These are phyloP conservation scores for Drosera spatulata DNA, from an alignment of 179 eudicot genomes.

Conservation along the genomic window DNA sequence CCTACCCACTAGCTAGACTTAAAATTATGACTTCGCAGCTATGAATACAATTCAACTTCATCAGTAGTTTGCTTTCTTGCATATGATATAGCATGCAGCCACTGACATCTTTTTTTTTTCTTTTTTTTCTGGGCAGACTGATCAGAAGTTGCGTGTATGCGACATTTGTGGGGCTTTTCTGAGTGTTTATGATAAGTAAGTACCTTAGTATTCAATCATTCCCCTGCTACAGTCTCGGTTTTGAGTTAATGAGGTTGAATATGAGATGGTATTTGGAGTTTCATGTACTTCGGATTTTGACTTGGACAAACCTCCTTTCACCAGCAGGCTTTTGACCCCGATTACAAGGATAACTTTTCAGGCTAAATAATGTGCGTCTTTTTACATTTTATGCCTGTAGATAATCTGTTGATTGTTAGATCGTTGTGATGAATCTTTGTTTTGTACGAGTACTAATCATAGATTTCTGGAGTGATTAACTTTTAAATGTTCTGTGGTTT, in stretches of 20 bases:
- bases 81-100: neutral
- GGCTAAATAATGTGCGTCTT: constrained; percentile 91
- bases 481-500: constrained; percentile 21
- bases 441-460: constrained; percentile 4
- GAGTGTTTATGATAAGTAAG: constrained; percentile 97
- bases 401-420: constrained; percentile 49
- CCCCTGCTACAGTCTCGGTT: neutral
- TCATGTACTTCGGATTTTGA: constrained; percentile 71
- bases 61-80: too few relatives aligned
- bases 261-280: constrained; percentile 38
- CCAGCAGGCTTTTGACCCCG: constrained; percentile 99
- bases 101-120: constrained; percentile 7
- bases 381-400: constrained; percentile 52
- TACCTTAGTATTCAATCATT: neutral
- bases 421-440: constrained; percentile 11
- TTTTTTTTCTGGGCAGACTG: constrained; percentile 49
- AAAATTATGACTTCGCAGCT: too few relatives aligned
- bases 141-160: constrained; percentile 98
- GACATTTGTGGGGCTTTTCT: constrained; percentile 98
- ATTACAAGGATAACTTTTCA: constrained; percentile 94
- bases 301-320: constrained; percentile 92
- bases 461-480: constrained; percentile 6
- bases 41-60: too few relatives aligned
- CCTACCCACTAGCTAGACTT: too few relatives aligned
- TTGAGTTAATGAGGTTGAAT: constrained; percentile 24